Base-by-base conservation (phyloP, 1,284 basidiomycete species). In the Somion occarium region DNA sequence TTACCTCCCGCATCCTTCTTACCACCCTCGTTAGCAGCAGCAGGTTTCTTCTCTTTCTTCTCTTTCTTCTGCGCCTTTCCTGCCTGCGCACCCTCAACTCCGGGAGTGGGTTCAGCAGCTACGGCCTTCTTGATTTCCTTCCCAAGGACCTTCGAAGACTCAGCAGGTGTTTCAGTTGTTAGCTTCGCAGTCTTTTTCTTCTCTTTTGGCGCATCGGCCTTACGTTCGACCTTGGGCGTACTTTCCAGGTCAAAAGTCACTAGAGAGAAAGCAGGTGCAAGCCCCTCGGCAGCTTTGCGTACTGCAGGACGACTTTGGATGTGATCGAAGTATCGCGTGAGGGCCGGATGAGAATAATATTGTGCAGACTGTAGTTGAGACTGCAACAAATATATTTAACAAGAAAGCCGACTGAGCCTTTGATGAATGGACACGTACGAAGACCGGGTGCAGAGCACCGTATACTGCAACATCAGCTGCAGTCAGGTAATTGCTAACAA, bases 301-400 rank as follows among this genome's bases (percentile, higher is more conserved):
- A 94, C 78, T 37, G 75, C 64, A 3, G 84, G 75, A 20, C 76
- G 76, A 46, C 81, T 77, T 73, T 98, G 94, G 54, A 98, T 82
- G 67, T 96, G 91, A 66, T 94, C 88, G 65, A 97, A 96, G 77
- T 95, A 96, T 48, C 95, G 90, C 43, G 90, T 89, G 44, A 98
- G 69, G 23, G 91, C 80, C 4, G 94, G 91, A 52, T 82, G 79
- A 24, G 83, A 71, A 64, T 87, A 85, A 71, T 90, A 85, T 66
- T 88, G 80, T 20, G 77, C 59, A 0, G 86, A 73, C 56, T 80
- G 78, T 23, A 86, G 68, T 64, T 82, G 80, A 5, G 84, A 80
- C 89, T 91, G 61, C 2, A 24, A 19, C 30, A 7, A n/a, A 11
- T 15, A 12, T 44, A 38, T 44, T 24, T 44, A 26, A 44, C 43